Evolutionary conservation across 192 early-diverging fungal genomes (phyloP).

Genomic region (Nowakowskiella sp.): DNA sequence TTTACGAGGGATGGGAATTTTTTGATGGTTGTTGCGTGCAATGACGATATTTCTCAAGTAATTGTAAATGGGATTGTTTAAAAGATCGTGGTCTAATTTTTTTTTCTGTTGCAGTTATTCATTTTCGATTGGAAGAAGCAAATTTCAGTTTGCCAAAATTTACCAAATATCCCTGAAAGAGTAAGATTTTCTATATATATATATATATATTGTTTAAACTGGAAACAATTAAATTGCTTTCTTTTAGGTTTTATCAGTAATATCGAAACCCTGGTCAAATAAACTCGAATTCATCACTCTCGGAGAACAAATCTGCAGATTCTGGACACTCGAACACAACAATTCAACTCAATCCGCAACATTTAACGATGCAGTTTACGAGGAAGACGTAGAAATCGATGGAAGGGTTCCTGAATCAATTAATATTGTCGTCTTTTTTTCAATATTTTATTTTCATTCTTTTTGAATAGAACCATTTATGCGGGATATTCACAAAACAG

Average conservation of each 20-base stretch:
- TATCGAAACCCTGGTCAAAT: conserved; percentile 14
- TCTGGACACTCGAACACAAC: too few relatives aligned
- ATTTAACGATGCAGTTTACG: conserved; percentile 9
- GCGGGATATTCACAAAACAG: too few relatives aligned
- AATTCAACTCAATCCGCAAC: too few relatives aligned
- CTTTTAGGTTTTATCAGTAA: conserved; percentile 10
- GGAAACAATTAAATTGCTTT: neutral
- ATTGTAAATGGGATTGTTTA: neutral
- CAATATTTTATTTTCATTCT: conserved; percentile 8
- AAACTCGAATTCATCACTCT: conserved; percentile 12
- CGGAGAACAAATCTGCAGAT: conserved; percentile 5
- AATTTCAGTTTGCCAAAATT: too few relatives aligned
- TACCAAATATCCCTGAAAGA: too few relatives aligned
- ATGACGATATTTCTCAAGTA: conserved; percentile 15
- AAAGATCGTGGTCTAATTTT: neutral
- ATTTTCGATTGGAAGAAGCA: conserved; percentile 16
- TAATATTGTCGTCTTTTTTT: neutral
- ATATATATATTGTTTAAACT: neutral
- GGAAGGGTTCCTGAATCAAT: conserved; percentile 5
- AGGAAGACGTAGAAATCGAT: neutral
- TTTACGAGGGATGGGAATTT: conserved; percentile 16
- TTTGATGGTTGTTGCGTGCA: conserved; percentile 9
- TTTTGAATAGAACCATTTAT: too few relatives aligned
- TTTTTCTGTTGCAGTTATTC: conserved; percentile 6
- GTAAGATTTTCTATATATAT: neutral